Conservation (phyloP, 106 monocot species). For the Platanthera zijinensis region DNA sequence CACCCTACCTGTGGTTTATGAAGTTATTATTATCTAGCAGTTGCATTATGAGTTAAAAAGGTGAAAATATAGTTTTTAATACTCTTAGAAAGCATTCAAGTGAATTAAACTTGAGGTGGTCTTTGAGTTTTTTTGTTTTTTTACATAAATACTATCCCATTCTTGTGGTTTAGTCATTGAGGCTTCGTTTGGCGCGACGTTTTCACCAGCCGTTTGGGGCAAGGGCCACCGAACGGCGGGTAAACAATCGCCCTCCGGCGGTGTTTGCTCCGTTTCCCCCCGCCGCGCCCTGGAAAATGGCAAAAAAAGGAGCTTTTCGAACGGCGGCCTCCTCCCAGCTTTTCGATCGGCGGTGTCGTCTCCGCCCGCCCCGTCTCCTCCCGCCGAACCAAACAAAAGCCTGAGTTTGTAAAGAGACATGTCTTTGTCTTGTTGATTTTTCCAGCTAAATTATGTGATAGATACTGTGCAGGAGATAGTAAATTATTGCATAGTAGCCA, state of each 20-base stretch:
- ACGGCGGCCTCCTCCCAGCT: too few relatives aligned
- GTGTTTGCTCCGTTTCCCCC: too few relatives aligned
- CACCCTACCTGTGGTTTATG: background rate
- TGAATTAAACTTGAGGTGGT: background rate
- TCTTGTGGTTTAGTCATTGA: background rate
- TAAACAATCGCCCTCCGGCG: too few relatives aligned
- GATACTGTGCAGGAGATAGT: background rate
- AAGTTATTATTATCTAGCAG: background rate
- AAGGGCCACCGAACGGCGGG: too few relatives aligned
- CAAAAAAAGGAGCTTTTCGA: too few relatives aligned
- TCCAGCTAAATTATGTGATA: background rate
- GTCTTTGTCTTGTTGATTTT: background rate
- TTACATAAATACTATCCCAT: background rate
- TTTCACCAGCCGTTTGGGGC: too few relatives aligned
- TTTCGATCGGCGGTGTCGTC: too few relatives aligned
- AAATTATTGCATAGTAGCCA: background rate
- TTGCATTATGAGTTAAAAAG: background rate
- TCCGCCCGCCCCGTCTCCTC: too few relatives aligned
- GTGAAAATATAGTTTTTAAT: background rate
- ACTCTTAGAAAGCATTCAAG: background rate
- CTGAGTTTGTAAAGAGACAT: background rate
- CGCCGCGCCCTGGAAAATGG: too few relatives aligned
- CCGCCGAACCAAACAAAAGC: too few relatives aligned
- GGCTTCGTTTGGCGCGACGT: too few relatives aligned
- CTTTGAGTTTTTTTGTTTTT: background rate